phyloP scores from a whole-genome alignment of 768 basidiomycete species.

The Rhodotorula graminis region DNA sequence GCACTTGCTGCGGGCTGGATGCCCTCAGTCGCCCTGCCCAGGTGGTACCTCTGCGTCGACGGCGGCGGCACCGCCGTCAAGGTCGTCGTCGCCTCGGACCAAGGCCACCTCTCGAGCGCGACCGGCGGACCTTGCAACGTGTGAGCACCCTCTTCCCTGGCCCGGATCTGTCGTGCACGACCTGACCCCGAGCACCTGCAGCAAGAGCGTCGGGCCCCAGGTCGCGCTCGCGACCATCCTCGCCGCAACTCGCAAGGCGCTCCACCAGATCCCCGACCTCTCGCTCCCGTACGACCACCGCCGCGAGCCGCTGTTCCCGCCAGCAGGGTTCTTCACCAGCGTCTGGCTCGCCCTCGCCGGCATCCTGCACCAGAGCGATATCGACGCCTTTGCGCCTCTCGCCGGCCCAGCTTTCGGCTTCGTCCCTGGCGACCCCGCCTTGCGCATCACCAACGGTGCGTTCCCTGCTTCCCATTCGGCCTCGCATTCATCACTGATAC shows the following conservation, averaged over 20 bases:
- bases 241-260: conserved; percentile 41
- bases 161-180: not conserved
- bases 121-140: conserved; percentile 45
- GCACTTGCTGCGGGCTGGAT: not conserved
- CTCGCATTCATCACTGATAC: too few species aligned
- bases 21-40: not conserved
- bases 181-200: conserved; percentile 7
- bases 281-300: not conserved
- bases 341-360: conserved; percentile 46
- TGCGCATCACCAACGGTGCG: conserved; percentile 46
- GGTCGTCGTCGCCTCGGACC: conserved; percentile 36
- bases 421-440: not conserved
- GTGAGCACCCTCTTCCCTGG: conserved; percentile 31
- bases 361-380: conserved; percentile 33
- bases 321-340: conserved; percentile 37
- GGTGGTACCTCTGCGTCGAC: conserved; percentile 44
- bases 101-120: conserved; percentile 37
- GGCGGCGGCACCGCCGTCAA: conserved; percentile 45
- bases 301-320: not conserved
- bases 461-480: too few species aligned
- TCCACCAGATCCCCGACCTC: conserved; percentile 23
- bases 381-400: conserved; percentile 31
- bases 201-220: conserved; percentile 42
- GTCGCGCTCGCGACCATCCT: conserved; percentile 41
- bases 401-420: conserved; percentile 37